These are phyloP conservation scores for Russula compacta DNA, from an alignment of 768 basidiomycete genomes.

Conservation along the genomic window DNA sequence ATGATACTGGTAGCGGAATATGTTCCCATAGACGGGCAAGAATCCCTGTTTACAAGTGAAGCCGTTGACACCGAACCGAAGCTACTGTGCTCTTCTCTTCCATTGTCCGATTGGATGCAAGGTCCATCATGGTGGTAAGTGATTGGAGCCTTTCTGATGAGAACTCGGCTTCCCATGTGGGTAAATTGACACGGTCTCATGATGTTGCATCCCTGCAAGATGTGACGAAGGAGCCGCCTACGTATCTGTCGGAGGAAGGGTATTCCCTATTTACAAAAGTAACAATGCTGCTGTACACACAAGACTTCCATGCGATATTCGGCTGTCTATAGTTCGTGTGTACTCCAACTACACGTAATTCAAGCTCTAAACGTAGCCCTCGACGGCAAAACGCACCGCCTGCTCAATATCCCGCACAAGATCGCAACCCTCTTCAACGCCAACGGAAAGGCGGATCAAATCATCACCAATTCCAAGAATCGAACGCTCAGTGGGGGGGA, in stretches of 20 bases:
- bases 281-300: not conserved
- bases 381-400: slow-evolving; percentile 43
- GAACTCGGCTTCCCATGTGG: too few species aligned
- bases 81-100: too few species aligned
- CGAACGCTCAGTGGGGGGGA: slow-evolving; percentile 59
- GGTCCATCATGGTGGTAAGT: too few species aligned
- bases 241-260: not conserved
- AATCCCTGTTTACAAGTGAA: too few species aligned
- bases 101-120: too few species aligned
- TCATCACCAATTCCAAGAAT: slow-evolving; percentile 69
- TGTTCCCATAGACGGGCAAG: too few species aligned
- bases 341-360: not conserved
- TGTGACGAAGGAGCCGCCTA: not conserved
- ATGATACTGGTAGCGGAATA: too few species aligned
- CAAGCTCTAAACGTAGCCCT: not conserved
- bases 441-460: slow-evolving; percentile 73
- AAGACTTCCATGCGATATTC: not conserved
- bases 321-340: not conserved
- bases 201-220: too few species aligned
- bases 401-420: slow-evolving; percentile 61
- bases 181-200: too few species aligned
- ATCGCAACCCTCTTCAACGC: slow-evolving; percentile 84
- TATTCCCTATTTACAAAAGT: slow-evolving; percentile 5
- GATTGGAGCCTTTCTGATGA: too few species aligned
- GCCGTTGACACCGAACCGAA: too few species aligned